Conservation (phyloP, 2,329 filamentous ascomycete genomes). For the Lachnellula suecica region DNA sequence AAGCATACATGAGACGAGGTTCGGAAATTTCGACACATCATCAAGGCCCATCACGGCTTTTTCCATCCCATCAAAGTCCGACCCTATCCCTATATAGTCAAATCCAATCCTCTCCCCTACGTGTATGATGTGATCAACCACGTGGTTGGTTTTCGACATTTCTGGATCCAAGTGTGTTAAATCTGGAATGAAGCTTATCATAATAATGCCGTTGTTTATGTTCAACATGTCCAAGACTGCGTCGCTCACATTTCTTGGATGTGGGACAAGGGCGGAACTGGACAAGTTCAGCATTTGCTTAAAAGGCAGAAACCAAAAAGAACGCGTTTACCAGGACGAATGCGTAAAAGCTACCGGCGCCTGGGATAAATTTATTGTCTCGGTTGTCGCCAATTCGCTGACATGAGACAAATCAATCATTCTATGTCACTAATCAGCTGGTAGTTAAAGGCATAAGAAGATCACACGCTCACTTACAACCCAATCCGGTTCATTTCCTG, state of each 20-base stretch:
- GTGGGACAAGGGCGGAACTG: too few species aligned
- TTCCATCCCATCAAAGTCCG: slow-evolving; percentile 61
- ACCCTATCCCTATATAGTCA: slow-evolving; percentile 63
- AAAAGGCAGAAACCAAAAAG: too few species aligned
- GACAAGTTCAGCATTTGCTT: too few species aligned
- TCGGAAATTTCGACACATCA: slow-evolving; percentile 61
- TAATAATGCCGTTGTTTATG: slow-evolving; percentile 55
- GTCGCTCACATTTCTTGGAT: slow-evolving; percentile 56
- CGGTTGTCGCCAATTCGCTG: slow-evolving; percentile 59
- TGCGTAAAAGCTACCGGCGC: slow-evolving; percentile 68
- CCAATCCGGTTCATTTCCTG: slow-evolving; percentile 68
- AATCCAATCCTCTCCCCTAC: slow-evolving; percentile 63
- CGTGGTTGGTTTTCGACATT: slow-evolving; percentile 52
- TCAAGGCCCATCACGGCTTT: slow-evolving; percentile 50
- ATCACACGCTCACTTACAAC: too few species aligned
- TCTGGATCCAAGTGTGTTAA: slow-evolving; percentile 3
- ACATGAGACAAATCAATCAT: slow-evolving; percentile 66
- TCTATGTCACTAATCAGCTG: too few species aligned
- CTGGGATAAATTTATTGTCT: slow-evolving; percentile 49
- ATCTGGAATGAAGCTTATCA: slow-evolving; percentile 36
- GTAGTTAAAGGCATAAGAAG: too few species aligned
- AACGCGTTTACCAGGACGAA: too few species aligned
- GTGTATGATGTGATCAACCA: slow-evolving; percentile 61
- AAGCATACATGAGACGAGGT: slow-evolving; percentile 55
- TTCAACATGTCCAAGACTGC: slow-evolving; percentile 45